Conservation (phyloP, 768 basidiomycete species). For the Neoboletus subvelutipes region DNA sequence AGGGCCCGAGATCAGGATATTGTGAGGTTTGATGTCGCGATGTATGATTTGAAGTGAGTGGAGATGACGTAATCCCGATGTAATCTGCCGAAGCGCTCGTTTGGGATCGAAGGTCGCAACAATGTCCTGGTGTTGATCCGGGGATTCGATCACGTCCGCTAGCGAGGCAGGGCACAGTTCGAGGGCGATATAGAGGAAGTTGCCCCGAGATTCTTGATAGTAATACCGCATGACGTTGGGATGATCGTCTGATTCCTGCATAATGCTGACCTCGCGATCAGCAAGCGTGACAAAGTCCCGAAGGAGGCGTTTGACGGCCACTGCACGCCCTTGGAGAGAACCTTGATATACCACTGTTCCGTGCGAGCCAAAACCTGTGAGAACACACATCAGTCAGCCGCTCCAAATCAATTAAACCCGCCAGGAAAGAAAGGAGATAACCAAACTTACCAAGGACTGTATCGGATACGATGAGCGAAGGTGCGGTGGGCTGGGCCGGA, state of each 20-base stretch:
- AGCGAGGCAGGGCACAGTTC: slow-evolving; percentile 92
- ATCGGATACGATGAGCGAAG: slow-evolving; percentile 72
- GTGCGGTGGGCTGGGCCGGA: slow-evolving; percentile 21
- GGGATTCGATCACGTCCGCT: slow-evolving; percentile 81
- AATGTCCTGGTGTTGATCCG: slow-evolving; percentile 77
- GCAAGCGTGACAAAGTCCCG: slow-evolving; percentile 96
- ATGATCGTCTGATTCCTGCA: slow-evolving; percentile 97
- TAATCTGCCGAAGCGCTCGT: slow-evolving; percentile 82
- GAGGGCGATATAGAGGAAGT: slow-evolving; percentile 96
- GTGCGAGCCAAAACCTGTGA: slow-evolving; percentile 87
- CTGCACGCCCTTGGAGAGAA: slow-evolving; percentile 93
- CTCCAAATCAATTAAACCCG: background rate
- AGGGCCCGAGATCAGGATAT: slow-evolving; percentile 82
- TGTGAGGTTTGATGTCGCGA: slow-evolving; percentile 98
- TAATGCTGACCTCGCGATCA: slow-evolving; percentile 86
- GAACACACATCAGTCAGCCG: slow-evolving; percentile 5
- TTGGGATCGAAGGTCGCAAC: slow-evolving; percentile 80
- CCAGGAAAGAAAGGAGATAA: background rate
- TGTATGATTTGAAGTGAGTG: slow-evolving; percentile 96
- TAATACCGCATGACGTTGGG: slow-evolving; percentile 99
- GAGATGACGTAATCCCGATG: slow-evolving; percentile 84
- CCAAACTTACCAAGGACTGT: slow-evolving; percentile 63
- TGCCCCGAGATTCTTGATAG: slow-evolving; percentile 90
- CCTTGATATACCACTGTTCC: slow-evolving; percentile 96
- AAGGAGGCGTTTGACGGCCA: slow-evolving; percentile 96